A percentile compares a stretch with the other conserved stretches of the same genome.
Conservation (phyloP, 345 rosid genomes). For the Sisymbrium irio region DNA sequence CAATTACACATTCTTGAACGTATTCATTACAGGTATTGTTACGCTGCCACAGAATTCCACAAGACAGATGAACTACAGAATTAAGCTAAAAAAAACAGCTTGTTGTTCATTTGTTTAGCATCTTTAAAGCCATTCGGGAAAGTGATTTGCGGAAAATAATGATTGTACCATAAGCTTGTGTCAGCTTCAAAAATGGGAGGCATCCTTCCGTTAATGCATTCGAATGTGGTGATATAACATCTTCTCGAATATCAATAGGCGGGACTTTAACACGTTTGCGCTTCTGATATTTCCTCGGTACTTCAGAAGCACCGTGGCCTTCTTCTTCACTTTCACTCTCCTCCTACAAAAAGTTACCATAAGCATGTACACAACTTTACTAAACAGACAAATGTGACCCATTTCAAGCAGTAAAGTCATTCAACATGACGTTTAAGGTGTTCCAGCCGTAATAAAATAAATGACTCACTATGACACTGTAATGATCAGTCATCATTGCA, state of each 20-base stretch:
- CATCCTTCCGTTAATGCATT: constrained; percentile 58
- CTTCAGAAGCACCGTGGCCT: constrained; percentile 48
- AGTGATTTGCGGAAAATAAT: constrained; percentile 1
- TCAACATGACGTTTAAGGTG: not conserved
- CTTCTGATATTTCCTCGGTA: constrained; percentile 48
- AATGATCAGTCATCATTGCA: constrained; percentile 99
- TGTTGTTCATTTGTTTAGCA: constrained; percentile 3
- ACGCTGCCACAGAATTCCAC: constrained; percentile 12
- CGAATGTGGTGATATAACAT: constrained; percentile 38
- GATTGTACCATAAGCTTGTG: constrained; percentile 52
- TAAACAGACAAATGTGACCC: not conserved
- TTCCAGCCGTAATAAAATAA: not conserved
- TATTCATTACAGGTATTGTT: constrained; percentile 10
- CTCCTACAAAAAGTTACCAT: constrained; percentile 46
- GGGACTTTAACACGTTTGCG: constrained; percentile 52
- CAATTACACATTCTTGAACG: constrained; percentile 19
- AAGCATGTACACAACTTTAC: not conserved
- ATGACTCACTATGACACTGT: constrained; percentile 64
- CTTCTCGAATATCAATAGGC: constrained; percentile 45
- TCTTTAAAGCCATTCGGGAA: not conserved
- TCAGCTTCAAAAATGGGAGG: constrained; percentile 65
- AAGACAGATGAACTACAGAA: constrained; percentile 15
- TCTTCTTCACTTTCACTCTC: constrained; percentile 73
- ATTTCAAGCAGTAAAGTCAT: not conserved
- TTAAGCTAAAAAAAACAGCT: constrained; percentile 9